Evolutionary conservation across 805 yeast species (phyloP).

Genomic region (Zygosaccharomyces bailii): DNA sequence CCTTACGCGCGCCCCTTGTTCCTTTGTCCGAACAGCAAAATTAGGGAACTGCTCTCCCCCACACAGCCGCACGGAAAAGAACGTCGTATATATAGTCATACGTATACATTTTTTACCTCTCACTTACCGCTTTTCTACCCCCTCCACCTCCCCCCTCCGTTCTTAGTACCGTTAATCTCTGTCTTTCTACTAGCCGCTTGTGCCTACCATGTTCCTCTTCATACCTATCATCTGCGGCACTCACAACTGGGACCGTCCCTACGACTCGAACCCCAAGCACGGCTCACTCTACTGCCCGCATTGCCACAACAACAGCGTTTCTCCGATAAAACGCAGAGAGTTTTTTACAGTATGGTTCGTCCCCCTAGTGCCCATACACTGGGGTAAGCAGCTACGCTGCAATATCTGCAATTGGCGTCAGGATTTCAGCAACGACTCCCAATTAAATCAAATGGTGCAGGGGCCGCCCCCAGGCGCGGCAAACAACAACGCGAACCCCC

Average conservation of each 20-base stretch:
- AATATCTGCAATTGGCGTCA: slow-evolving; percentile 50
- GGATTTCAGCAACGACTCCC: slow-evolving; percentile 33
- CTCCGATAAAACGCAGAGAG: slow-evolving; percentile 50
- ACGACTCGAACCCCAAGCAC: slow-evolving; percentile 28
- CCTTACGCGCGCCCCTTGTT: background rate
- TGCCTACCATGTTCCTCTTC: slow-evolving; percentile 23
- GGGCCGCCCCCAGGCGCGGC: background rate
- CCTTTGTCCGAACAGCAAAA: background rate
- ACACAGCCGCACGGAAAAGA: background rate
- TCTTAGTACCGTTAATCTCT: too few species aligned
- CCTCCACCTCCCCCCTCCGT: too few species aligned
- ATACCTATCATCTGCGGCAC: slow-evolving; percentile 38
- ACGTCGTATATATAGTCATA: background rate
- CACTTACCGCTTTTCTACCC: background rate
- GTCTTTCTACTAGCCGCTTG: too few species aligned
- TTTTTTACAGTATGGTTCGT: slow-evolving; percentile 53
- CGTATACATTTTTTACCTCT: background rate
- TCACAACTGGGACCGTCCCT: slow-evolving; percentile 33
- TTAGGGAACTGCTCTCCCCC: background rate
- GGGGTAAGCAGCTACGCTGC: slow-evolving; percentile 50
- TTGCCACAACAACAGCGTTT: slow-evolving; percentile 55
- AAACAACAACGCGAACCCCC: background rate
- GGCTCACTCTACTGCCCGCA: slow-evolving; percentile 46
- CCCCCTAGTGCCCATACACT: slow-evolving; percentile 52
- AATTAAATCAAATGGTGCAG: slow-evolving; percentile 32